A percentile compares a stretch with the other conserved stretches of the same genome.
phyloP scores from a whole-genome alignment of 2,329 filamentous ascomycete genomes.

The Pestalotiopsis sp. region DNA sequence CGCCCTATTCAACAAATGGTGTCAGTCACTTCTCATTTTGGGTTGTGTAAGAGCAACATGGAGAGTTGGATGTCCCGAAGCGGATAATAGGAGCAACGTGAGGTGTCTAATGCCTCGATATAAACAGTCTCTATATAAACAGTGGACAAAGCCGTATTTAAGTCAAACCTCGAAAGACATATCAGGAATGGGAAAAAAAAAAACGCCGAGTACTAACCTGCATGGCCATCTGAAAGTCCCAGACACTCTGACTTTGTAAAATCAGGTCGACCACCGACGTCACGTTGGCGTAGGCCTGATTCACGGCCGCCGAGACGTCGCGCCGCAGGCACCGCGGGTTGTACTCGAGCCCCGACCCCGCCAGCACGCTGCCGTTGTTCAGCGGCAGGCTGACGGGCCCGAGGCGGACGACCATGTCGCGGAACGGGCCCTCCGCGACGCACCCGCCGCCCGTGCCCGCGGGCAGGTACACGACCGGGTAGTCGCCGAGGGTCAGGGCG shows the following conservation, averaged over 20 bases:
- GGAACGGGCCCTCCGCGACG: slow-evolving; percentile 44
- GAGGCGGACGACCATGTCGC: slow-evolving; percentile 31
- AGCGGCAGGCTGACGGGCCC: slow-evolving; percentile 27
- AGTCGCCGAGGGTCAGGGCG: slow-evolving; percentile 9
- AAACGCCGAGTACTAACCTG: slow-evolving; percentile 18
- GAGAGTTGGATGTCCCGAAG: too few relatives aligned
- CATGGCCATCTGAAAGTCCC: slow-evolving; percentile 37
- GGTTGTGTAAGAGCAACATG: too few relatives aligned
- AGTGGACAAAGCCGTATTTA: too few relatives aligned
- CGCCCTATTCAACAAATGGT: slow-evolving; percentile 19
- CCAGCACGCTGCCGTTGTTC: slow-evolving; percentile 17
- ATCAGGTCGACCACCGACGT: slow-evolving; percentile 30
- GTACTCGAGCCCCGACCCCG: slow-evolving; percentile 26
- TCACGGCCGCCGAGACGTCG: slow-evolving; percentile 20
- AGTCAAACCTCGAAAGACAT: too few relatives aligned
- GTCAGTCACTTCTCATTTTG: too few relatives aligned
- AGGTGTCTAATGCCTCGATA: too few relatives aligned
- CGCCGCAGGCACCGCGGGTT: slow-evolving; percentile 38
- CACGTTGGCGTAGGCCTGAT: slow-evolving; percentile 23
- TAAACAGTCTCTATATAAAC: too few relatives aligned
- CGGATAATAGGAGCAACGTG: too few relatives aligned
- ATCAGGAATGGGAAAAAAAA: too few relatives aligned
- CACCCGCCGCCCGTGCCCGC: slow-evolving; percentile 53
- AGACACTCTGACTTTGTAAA: slow-evolving; percentile 24
- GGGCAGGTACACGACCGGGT: slow-evolving; percentile 29